Percentiles rank a stretch among this genome's conserved stretches.
Evolutionary conservation across 129 eudicot species (phyloP).

Genomic region (Flaveria sonorensis): DNA sequence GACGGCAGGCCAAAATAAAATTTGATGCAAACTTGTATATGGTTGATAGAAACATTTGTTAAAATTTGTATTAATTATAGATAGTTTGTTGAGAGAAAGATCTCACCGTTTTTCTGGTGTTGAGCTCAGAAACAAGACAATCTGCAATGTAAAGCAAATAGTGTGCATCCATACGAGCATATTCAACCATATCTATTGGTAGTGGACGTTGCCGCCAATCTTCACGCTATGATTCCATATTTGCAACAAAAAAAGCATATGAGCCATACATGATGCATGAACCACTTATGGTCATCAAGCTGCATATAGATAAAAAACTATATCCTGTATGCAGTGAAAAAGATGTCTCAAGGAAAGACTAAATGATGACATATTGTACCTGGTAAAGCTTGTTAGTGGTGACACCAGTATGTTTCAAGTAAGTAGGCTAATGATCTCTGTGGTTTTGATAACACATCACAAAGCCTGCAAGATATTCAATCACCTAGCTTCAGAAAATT

Average conservation of each 20-base stretch:
- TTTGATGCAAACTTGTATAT: neutral
- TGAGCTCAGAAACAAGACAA: constrained; percentile 75
- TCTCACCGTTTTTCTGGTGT: constrained; percentile 53
- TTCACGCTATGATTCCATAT: constrained; percentile 57
- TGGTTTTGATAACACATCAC: constrained; percentile 82
- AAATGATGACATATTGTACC: constrained; percentile 43
- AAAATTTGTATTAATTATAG: neutral
- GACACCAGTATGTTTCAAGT: constrained; percentile 80
- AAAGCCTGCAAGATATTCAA: constrained; percentile 64
- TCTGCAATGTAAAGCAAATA: constrained; percentile 76
- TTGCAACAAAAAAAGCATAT: neutral
- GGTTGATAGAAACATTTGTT: neutral
- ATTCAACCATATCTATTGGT: constrained; percentile 78
- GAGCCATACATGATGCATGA: neutral
- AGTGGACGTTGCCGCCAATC: constrained; percentile 99
- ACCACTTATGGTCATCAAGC: neutral
- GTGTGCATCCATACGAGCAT: constrained; percentile 94
- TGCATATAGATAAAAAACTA: neutral
- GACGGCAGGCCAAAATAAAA: neutral
- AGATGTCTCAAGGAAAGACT: neutral
- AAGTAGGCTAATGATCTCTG: constrained; percentile 91
- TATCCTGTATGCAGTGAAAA: neutral
- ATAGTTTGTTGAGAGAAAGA: constrained; percentile 19
- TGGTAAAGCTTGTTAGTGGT: constrained; percentile 75
- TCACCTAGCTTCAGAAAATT: neutral